Evolutionary conservation across 2,329 filamentous ascomycete species (phyloP).

Genomic region (Alternaria rosae): DNA sequence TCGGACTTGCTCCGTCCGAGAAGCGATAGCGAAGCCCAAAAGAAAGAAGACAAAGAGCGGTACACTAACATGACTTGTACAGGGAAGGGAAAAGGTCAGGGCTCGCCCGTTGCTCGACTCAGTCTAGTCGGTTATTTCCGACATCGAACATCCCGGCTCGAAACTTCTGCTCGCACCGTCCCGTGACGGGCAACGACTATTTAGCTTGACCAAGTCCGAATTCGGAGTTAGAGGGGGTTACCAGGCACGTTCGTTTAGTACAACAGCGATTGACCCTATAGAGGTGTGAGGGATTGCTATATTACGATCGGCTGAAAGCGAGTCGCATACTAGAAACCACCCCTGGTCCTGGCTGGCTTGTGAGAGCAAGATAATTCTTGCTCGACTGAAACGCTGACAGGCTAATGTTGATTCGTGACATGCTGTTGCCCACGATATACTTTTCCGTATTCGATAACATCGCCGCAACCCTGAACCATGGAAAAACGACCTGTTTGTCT

Average conservation of each 20-base stretch:
- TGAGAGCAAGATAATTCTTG: neutral
- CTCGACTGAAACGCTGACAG: neutral
- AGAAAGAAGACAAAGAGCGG: neutral
- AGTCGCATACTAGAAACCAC: neutral
- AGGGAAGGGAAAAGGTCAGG: slow-evolving; percentile 9
- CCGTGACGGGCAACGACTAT: slow-evolving; percentile 9
- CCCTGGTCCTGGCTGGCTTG: neutral
- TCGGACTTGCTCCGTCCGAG: slow-evolving; percentile 4
- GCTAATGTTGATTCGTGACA: neutral
- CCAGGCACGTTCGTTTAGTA: neutral
- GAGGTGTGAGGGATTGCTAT: neutral
- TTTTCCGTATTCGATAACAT: neutral
- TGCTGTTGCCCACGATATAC: neutral
- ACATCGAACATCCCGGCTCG: slow-evolving; percentile 2
- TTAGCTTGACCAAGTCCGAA: slow-evolving; percentile 1
- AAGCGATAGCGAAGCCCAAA: neutral
- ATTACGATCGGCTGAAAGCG: slow-evolving; percentile 3
- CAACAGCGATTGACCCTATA: neutral
- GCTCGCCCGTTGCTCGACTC: slow-evolving; percentile 2
- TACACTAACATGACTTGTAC: slow-evolving; percentile 4
- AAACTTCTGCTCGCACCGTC: slow-evolving; percentile 12
- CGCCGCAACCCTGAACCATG: slow-evolving; percentile 4
- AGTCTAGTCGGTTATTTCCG: neutral
- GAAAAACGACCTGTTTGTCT: neutral
- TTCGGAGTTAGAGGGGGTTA: neutral